Evolutionary conservation across 805 yeast species (phyloP).

Genomic region (Scheffersomyces stipitis): DNA sequence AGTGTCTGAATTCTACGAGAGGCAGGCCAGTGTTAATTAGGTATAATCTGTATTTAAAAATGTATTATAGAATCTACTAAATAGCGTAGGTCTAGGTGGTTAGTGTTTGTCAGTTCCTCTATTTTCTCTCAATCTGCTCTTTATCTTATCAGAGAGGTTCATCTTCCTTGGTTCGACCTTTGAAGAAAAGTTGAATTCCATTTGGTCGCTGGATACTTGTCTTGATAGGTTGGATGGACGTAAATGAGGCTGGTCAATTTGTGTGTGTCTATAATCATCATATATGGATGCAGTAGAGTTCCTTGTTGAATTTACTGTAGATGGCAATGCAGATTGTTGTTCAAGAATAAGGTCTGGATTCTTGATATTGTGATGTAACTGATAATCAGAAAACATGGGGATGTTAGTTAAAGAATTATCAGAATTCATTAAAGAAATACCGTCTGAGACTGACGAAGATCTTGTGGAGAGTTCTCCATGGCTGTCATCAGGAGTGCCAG

Average conservation of each 20-base stretch:
- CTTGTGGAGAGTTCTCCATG: slow-evolving; percentile 18
- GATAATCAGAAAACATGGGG: slow-evolving; percentile 59
- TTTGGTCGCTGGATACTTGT: slow-evolving; percentile 20
- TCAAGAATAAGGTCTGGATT: slow-evolving; percentile 20
- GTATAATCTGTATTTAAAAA: background rate
- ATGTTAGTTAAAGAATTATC: slow-evolving; percentile 62
- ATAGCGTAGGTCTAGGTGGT: too few species aligned
- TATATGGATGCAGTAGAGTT: slow-evolving; percentile 31
- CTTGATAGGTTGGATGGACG: slow-evolving; percentile 14
- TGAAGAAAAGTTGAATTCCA: slow-evolving; percentile 34
- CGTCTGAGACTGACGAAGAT: slow-evolving; percentile 52
- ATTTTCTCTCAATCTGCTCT: slow-evolving; percentile 33
- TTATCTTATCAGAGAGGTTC: slow-evolving; percentile 34
- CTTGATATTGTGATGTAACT: slow-evolving; percentile 31
- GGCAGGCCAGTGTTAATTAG: slow-evolving; percentile 52
- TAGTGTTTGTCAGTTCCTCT: too few species aligned
- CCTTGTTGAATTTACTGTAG: slow-evolving; percentile 22
- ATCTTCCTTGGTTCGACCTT: slow-evolving; percentile 3
- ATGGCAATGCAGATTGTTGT: slow-evolving; percentile 25
- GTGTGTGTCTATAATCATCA: slow-evolving; percentile 28
- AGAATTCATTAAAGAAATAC: slow-evolving; percentile 61
- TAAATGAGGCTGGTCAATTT: background rate
- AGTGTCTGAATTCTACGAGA: slow-evolving; percentile 77
- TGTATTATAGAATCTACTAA: too few species aligned
- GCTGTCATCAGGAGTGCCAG: slow-evolving; percentile 11